Evolutionary conservation across 2,329 filamentous ascomycete genomes (phyloP).

Genomic region (Scorias spongiosa): DNA sequence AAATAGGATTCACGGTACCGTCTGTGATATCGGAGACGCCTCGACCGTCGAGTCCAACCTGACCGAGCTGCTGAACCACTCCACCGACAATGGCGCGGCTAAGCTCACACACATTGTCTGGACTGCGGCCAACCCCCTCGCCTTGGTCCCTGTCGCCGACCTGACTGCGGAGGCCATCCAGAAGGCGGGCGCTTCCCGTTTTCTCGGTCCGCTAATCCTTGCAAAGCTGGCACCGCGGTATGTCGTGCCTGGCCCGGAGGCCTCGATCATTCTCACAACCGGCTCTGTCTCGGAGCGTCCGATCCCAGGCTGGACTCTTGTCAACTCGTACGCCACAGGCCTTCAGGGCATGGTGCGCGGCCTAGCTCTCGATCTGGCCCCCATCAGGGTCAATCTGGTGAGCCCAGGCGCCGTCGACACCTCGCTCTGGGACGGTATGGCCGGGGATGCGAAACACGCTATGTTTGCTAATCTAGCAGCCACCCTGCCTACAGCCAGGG

Average conservation of each 20-base stretch:
- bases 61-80: constrained; percentile 27
- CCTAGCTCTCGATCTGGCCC: constrained; percentile 48
- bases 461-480: constrained; percentile 13
- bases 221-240: constrained; percentile 35
- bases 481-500: constrained; percentile 20
- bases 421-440: constrained; percentile 24
- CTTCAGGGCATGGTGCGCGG: constrained; percentile 38
- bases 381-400: constrained; percentile 48
- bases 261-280: constrained; percentile 42
- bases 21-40: constrained; percentile 33
- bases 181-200: constrained; percentile 33
- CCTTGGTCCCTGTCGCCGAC: constrained; percentile 25
- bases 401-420: constrained; percentile 38
- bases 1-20: constrained; percentile 27
- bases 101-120: constrained; percentile 42
- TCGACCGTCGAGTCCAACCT: constrained; percentile 34
- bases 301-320: constrained; percentile 34
- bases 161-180: constrained; percentile 25
- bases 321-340: constrained; percentile 35
- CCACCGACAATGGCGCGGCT: constrained; percentile 15
- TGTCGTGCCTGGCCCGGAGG: constrained; percentile 26
- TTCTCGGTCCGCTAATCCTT: constrained; percentile 36
- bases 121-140: constrained; percentile 38
- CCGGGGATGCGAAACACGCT: constrained; percentile 12
- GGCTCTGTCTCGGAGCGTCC: constrained; percentile 39